Evolutionary conservation across 202 grass and related monocot genomes (phyloP), one percentile per base, ranked within the genome.

Genomic region (Tripidium arundinaceum): DNA sequence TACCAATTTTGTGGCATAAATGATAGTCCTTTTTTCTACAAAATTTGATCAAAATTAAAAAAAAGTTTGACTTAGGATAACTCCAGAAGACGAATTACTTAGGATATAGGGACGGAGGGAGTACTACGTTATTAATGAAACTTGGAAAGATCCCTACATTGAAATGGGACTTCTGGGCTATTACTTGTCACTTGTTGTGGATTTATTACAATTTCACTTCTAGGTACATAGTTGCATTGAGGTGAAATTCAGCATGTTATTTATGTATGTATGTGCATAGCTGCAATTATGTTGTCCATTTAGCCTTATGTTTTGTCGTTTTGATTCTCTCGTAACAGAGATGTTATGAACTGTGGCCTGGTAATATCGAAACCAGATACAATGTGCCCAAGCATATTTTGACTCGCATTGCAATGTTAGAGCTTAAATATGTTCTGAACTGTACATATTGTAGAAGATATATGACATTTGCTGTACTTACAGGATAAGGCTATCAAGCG

Each of bases 401-500:
- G 8, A 31, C 1, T 7, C 65, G 10, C 27, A 9, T 11, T 59
- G 45, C n/a, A 6, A 12, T 19, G 5, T 19, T 33, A 1, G 7
- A 2, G 10, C 62, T 75, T 14, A 42, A 43, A 9, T 50, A 22
- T 21, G 11, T 33, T 62, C 10, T 36, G 3, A 2, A 18, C 2
- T 10, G 2, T 16, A 24, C 27, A 12, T 41, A 0, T 12, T 61
- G 18, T 59, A 8, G 0, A 3, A 28, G 0, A 28, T 76, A 9
- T 25, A 19, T 76, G 13, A 70, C 33, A 8, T 12, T 2, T 0
- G 0, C 1, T 5, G 0, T 58, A 18, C 25, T 70, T 41, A 8
- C 82, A 97, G 93, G 90, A 97, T 52, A 97, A 97, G 84, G 93
- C 93, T 55, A 89, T 97, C 86, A 97, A 91, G 78, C 87, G 90